Evolutionary conservation across 1,284 basidiomycete species (phyloP).

Genomic region (Sparassis latifolia): DNA sequence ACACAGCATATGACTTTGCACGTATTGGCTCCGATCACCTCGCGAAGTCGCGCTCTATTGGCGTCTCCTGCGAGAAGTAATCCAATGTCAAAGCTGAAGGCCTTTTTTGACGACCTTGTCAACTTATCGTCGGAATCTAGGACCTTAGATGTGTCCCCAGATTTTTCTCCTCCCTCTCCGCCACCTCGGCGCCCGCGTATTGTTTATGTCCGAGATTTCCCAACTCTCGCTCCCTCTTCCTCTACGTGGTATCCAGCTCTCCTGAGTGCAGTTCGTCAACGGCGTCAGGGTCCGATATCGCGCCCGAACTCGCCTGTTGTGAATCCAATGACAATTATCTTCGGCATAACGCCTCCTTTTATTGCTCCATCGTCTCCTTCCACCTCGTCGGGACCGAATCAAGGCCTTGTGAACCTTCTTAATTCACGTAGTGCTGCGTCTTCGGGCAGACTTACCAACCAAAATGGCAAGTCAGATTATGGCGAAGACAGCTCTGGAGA

Average conservation of each 20-base stretch:
- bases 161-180: conserved; percentile 12
- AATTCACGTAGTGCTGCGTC: conserved; percentile 11
- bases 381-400: conserved; percentile 23
- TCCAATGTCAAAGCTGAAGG: conserved; percentile 50
- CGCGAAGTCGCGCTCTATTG: conserved; percentile 31
- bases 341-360: conserved; percentile 76
- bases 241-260: conserved; percentile 77
- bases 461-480: conserved; percentile 41
- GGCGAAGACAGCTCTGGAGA: conserved; percentile 59
- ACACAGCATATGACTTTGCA: conserved; percentile 55
- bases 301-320: conserved; percentile 48
- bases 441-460: conserved; percentile 7
- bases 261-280: conserved; percentile 65
- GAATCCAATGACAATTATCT: conserved; percentile 74
- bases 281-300: conserved; percentile 56
- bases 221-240: conserved; percentile 66
- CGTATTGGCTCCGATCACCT: conserved; percentile 39
- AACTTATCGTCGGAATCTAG: conserved; percentile 42
- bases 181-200: conserved; percentile 53
- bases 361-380: conserved; percentile 34
- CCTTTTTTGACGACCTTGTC: conserved; percentile 70
- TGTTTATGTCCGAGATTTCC: conserved; percentile 77
- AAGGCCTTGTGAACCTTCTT: conserved; percentile 31
- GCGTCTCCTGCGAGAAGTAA: conserved; percentile 25
- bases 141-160: conserved; percentile 16